These are phyloP conservation scores for Verbena officinalis DNA, from an alignment of 257 asterid genomes.

Conservation along the genomic window DNA sequence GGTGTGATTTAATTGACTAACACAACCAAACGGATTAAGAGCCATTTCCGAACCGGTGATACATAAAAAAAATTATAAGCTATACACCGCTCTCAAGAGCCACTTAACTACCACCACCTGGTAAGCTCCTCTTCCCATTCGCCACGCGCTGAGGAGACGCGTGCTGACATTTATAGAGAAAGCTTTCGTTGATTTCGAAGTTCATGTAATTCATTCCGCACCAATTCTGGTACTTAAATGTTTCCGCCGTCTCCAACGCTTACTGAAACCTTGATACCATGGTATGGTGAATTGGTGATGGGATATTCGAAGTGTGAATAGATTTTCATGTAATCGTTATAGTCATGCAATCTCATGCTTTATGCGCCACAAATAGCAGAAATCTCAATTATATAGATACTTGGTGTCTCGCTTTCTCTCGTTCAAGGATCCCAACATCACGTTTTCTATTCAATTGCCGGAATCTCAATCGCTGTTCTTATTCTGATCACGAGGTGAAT, in stretches of 20 bases:
- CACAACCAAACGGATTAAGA: too few species aligned
- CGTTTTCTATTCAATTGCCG: constrained; percentile 38
- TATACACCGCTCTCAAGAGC: constrained; percentile 13
- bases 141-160: constrained; percentile 31
- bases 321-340: background rate
- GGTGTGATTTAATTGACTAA: too few species aligned
- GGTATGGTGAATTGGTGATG: background rate
- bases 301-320: constrained; percentile 17
- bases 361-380: constrained; percentile 27
- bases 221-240: constrained; percentile 8
- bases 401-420: constrained; percentile 34
- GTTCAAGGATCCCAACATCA: constrained; percentile 28
- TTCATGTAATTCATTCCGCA: constrained; percentile 4
- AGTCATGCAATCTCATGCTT: constrained; percentile 53
- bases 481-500: constrained; percentile 49
- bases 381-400: constrained; percentile 26
- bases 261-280: background rate
- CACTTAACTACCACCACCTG: background rate
- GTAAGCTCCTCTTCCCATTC: background rate
- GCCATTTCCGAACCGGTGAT: too few species aligned
- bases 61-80: too few species aligned
- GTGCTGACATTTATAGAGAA: background rate
- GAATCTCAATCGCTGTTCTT: constrained; percentile 1
- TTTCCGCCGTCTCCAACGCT: background rate
- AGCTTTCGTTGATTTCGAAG: constrained; percentile 35